Evolutionary conservation across 2,329 filamentous ascomycete genomes (phyloP).

Genomic region (Xylariales sp.): DNA sequence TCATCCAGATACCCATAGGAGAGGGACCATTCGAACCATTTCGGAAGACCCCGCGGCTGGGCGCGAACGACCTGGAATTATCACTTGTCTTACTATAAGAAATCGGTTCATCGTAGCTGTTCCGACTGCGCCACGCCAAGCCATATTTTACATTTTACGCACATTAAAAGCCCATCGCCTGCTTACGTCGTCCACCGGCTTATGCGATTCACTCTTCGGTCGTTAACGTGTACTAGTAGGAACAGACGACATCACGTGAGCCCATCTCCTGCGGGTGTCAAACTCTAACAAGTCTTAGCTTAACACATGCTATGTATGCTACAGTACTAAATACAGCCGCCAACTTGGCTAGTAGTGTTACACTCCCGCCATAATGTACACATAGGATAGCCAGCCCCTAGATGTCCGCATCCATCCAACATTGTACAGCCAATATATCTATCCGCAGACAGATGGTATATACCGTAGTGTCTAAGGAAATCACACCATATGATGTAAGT

Average conservation of each 20-base stretch:
- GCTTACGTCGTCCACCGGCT: too few species aligned
- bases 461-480: background rate
- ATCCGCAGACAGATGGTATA: background rate
- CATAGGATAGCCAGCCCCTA: background rate
- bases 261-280: background rate
- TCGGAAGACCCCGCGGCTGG: too few species aligned
- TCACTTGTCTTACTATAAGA: too few species aligned
- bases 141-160: too few species aligned
- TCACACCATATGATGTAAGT: background rate
- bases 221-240: background rate
- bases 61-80: too few species aligned
- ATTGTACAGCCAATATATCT: background rate
- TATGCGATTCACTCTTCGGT: background rate
- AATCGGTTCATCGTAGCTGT: too few species aligned
- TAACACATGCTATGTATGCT: conserved; percentile 10
- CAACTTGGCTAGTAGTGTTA: background rate
- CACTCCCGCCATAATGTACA: background rate
- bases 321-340: background rate
- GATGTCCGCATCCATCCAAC: background rate
- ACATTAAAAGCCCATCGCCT: background rate
- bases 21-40: too few species aligned
- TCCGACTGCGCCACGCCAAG: too few species aligned
- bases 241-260: background rate
- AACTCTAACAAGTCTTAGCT: background rate
- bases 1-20: too few species aligned